A percentile compares a stretch with the other conserved stretches of the same genome.
Conservation (phyloP, 2,329 filamentous ascomycete genomes). For the Fonsecaea monophora region DNA sequence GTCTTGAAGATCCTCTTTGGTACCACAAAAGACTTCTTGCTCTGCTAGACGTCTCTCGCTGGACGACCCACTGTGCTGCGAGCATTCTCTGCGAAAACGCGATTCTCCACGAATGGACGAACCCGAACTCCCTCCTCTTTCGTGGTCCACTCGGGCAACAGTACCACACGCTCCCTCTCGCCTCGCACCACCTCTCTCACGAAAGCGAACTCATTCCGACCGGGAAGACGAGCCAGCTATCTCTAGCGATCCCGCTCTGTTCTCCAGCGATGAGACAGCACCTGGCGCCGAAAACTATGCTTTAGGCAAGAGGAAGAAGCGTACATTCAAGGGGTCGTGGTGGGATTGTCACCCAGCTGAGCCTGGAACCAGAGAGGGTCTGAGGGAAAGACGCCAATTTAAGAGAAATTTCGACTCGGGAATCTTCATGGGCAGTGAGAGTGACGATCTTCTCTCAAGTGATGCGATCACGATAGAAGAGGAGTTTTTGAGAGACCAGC, state of each 20-base stretch:
- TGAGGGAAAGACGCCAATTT: conserved; percentile 51
- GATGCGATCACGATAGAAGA: conserved; percentile 51
- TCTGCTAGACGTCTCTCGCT: background rate
- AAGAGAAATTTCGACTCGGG: conserved; percentile 55
- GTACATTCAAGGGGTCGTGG: conserved; percentile 38
- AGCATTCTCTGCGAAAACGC: background rate
- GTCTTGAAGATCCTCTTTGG: background rate
- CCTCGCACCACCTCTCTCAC: conserved; percentile 37
- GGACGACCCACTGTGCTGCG: background rate
- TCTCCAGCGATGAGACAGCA: conserved; percentile 56
- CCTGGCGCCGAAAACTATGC: conserved; percentile 53
- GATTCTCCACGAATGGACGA: conserved; percentile 28
- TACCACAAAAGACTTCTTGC: background rate
- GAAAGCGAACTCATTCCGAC: conserved; percentile 46
- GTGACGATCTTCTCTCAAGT: conserved; percentile 45
- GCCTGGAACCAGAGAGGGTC: conserved; percentile 38
- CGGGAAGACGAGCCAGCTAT: conserved; percentile 27
- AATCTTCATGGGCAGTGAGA: conserved; percentile 57
- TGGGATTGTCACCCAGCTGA: conserved; percentile 34
- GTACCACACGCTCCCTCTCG: conserved; percentile 19
- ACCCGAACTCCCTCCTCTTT: conserved; percentile 30
- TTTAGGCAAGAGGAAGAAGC: conserved; percentile 35
- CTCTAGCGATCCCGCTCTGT: conserved; percentile 52
- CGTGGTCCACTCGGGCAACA: conserved; percentile 12
- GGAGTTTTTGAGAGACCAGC: conserved; percentile 42